Percentiles rank a stretch among this genome's conserved stretches.
Conservation (phyloP, 306 rosid species). For the Arachis hypogaea region DNA sequence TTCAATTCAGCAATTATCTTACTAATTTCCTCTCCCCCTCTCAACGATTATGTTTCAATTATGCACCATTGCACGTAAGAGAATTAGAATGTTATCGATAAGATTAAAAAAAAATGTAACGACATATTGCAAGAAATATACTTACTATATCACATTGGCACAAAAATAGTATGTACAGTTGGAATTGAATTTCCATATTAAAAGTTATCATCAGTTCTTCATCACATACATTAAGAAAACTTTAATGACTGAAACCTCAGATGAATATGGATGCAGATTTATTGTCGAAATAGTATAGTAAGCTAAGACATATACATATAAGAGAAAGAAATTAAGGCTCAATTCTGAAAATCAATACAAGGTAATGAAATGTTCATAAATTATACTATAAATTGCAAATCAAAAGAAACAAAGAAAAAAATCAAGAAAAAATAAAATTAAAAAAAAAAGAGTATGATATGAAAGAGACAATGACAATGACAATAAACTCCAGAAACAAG, state of each 20-base stretch:
- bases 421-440: constrained; percentile 14
- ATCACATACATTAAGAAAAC: no score
- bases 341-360: constrained; percentile 68
- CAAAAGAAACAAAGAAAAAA: constrained; percentile 56
- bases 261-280: constrained; percentile 5
- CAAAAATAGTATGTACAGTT: background rate
- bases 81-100: background rate
- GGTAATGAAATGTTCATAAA: constrained; percentile 69
- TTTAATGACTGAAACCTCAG: background rate
- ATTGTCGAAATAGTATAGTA: background rate
- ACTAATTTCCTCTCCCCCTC: background rate
- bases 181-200: background rate
- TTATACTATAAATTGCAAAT: constrained; percentile 76
- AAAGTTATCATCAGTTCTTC: no score
- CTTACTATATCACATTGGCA: background rate
- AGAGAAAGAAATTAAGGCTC: constrained; percentile 45
- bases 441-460: constrained; percentile 60
- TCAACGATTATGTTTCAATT: background rate
- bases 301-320: constrained; percentile 17
- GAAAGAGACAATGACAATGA: constrained; percentile 53
- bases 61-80: background rate
- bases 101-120: background rate
- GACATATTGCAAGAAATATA: background rate
- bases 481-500: constrained; percentile 63
- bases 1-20: constrained; percentile 2